Evolutionary conservation across 2,329 filamentous ascomycete genomes (phyloP), one percentile per base, ranked within the genome.

Genomic region (Fusarium sp.): DNA sequence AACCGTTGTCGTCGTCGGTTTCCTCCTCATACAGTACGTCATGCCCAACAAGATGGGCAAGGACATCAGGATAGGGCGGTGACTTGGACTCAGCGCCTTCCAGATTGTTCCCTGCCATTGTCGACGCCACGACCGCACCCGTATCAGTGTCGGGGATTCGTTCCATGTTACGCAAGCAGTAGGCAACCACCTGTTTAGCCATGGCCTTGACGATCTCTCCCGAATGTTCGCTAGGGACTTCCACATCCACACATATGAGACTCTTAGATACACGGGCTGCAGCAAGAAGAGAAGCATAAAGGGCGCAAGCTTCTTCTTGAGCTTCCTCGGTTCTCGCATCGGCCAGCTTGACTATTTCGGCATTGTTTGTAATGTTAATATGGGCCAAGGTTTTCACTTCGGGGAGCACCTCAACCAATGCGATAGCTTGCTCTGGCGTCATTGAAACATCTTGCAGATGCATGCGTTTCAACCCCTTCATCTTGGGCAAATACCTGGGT

Each of bases 141-240:
- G 86, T 83, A 53, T 90, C 88, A 9, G 85, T 82, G 56, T 92
- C 86, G 10, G 91, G 88, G 13, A 90, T 85, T 9, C 85, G 86
- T 74, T 97, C 92, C 81, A 99, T 89, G 70, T 99, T 99, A 54
- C 91, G 88, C 61, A 99, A 83, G 62, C 91, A 97, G 75, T 97
- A 97, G 1, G 92, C 94, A 39, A 97, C 89, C n/a, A 97, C 91
- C 75, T 97, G 93, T 72, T 94, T 96, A 1, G 93, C 93, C 68
- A 97, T 83, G 4, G 93, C 93, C 76, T 93, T 96, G 70, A 97
- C 91, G 24, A 97, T 86, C 74, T 97, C 95, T 51, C 91, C 92
- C n/a, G 90, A 91, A 53, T 92, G 88, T 22, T 88, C 82, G 29
- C 84, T 88, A 1, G 94, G 95, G 3, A 96, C 88, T 68, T 98